Evolutionary conservation across 768 basidiomycete genomes (phyloP).

Genomic region (Coprinopsis cinerea): DNA sequence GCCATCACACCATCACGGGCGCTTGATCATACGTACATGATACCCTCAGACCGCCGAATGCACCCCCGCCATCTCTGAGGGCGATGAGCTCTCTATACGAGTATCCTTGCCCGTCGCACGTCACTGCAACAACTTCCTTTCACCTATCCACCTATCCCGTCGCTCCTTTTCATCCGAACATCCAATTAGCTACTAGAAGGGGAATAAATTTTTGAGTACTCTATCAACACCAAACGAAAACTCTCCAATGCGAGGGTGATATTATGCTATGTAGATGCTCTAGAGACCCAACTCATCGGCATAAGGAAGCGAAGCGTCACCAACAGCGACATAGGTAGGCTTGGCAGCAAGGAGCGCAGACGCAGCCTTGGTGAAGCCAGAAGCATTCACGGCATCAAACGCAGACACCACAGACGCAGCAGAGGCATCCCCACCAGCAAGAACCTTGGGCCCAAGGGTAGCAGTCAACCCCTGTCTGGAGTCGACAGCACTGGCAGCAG

Average conservation of each 20-base stretch:
- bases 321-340: constrained; percentile 85
- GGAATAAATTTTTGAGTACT: too few relatives aligned
- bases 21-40: too few relatives aligned
- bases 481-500: constrained; percentile 66
- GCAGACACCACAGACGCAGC: constrained; percentile 59
- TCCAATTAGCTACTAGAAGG: too few relatives aligned
- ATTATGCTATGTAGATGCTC: not conserved
- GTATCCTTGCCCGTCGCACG: too few relatives aligned
- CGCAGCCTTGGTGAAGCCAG: constrained; percentile 68
- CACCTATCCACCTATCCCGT: too few relatives aligned
- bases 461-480: constrained; percentile 59
- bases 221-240: too few relatives aligned
- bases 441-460: constrained; percentile 59
- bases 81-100: too few relatives aligned
- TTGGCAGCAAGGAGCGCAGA: constrained; percentile 63
- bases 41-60: too few relatives aligned
- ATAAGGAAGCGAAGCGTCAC: constrained; percentile 74
- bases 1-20: too few relatives aligned
- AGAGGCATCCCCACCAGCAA: constrained; percentile 47
- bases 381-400: constrained; percentile 62
- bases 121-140: too few relatives aligned
- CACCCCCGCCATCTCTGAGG: too few relatives aligned
- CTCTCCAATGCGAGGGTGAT: not conserved
- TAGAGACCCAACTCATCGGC: constrained; percentile 80
- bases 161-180: too few relatives aligned